Conservation (phyloP, 1,284 basidiomycete species). For the Malassezia sp. region DNA sequence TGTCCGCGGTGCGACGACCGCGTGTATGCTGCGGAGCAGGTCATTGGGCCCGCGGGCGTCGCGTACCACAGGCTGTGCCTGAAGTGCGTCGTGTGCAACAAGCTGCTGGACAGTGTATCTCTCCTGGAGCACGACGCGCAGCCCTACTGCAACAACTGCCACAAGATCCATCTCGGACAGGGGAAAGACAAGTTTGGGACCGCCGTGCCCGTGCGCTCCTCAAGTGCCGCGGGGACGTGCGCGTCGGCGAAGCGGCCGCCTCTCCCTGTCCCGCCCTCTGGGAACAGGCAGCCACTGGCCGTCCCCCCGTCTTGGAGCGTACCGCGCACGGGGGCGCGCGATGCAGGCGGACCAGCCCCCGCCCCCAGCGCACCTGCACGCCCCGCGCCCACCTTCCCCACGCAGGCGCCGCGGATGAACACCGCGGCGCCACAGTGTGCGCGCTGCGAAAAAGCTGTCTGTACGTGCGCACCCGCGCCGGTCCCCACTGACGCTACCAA, state of each 20-base stretch:
- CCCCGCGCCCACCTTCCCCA: background rate
- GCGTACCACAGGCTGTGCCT: constrained; percentile 44
- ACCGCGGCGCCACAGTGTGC: constrained; percentile 40
- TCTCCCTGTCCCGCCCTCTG: constrained; percentile 2
- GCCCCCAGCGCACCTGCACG: too few relatives aligned
- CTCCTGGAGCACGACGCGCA: constrained; percentile 44
- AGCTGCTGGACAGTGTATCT: constrained; percentile 39
- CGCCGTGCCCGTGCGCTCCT: constrained; percentile 26
- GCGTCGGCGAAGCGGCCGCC: constrained; percentile 8
- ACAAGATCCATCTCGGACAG: constrained; percentile 38
- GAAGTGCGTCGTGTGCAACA: constrained; percentile 40
- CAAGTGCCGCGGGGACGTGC: too few relatives aligned
- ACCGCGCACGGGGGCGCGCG: too few relatives aligned
- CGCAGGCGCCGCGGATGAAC: constrained; percentile 19
- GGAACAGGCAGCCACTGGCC: background rate
- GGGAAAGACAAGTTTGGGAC: constrained; percentile 42
- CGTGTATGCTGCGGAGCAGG: constrained; percentile 44
- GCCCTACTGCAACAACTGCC: constrained; percentile 44
- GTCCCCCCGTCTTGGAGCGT: background rate
- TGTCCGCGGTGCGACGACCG: constrained; percentile 40
- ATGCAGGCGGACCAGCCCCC: too few relatives aligned
- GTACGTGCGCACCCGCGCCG: constrained; percentile 12
- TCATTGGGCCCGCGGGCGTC: constrained; percentile 38
- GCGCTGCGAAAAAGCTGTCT: constrained; percentile 33
- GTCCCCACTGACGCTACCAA: constrained; percentile 1